phyloP scores from a whole-genome alignment of 2,329 filamentous ascomycete species.

The Diplodia scrobiculata region DNA sequence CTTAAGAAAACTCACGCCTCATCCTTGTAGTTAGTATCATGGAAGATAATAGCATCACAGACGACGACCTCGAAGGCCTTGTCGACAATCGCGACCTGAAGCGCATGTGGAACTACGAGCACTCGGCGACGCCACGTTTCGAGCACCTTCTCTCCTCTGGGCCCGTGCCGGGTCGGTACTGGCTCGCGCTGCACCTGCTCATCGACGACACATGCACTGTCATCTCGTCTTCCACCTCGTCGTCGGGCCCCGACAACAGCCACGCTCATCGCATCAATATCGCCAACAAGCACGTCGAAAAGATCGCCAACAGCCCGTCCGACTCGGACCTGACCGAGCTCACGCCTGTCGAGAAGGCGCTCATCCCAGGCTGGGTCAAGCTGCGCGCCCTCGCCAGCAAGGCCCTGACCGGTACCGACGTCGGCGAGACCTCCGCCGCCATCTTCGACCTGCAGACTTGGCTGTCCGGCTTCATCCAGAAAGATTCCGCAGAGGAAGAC shows the following conservation, averaged over 20 bases:
- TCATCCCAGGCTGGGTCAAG: slow-evolving; percentile 27
- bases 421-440: not conserved
- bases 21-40: not conserved
- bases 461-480: slow-evolving; percentile 5
- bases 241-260: slow-evolving; percentile 2
- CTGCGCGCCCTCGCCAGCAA: slow-evolving; percentile 24
- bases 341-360: slow-evolving; percentile 12
- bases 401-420: slow-evolving; percentile 6
- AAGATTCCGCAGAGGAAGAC: not conserved
- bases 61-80: slow-evolving; percentile 20
- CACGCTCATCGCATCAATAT: slow-evolving; percentile 1
- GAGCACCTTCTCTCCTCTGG: slow-evolving; percentile 7
- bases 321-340: slow-evolving; percentile 22
- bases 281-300: slow-evolving; percentile 6
- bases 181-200: slow-evolving; percentile 21
- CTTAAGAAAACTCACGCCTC: not conserved
- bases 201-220: slow-evolving; percentile 26
- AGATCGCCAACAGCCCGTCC: slow-evolving; percentile 12
- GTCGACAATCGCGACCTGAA: slow-evolving; percentile 24
- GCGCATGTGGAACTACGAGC: slow-evolving; percentile 27
- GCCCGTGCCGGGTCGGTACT: slow-evolving; percentile 17
- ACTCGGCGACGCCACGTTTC: slow-evolving; percentile 11
- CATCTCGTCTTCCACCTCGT: slow-evolving; percentile 7
- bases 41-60: not conserved
- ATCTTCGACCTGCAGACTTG: slow-evolving; percentile 11